Evolutionary conservation across 1,139 yeast genomes (phyloP), one percentile per base, ranked within the genome.

Genomic region (Yamadazyma spencermartinsiae): DNA sequence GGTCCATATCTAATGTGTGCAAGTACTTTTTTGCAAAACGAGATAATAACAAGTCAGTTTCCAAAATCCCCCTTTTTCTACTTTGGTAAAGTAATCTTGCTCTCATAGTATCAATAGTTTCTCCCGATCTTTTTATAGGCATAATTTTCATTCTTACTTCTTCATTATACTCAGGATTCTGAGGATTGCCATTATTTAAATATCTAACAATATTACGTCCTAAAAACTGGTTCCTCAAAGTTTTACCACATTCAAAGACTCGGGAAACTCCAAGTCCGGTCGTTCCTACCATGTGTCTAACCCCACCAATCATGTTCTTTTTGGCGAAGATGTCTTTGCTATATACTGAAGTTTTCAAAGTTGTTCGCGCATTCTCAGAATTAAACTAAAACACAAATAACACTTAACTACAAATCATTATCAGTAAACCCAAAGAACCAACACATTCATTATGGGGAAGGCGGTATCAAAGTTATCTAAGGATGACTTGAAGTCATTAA

Each of bases 51-150:
- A 92, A 68, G 60, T 94, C 98, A 9, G 96, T 83, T 60, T 92
- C 99, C 44, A 92, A 73, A 40, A 92, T 92, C 29, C 99, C 99
- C 59, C 99, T 79, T 63, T 94, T 92, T 46, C 99, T 76, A 35
- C 95, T 83, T 61, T 92, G 98, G 61, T 94, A 92, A 3, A 86
- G 68, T 54, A 92, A 68, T 46, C 99, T 76, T 8, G 97, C 95
- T 50, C 92, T 76, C 64, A 87, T 87, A 37, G 76, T 75, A 33
- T 86, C 89, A 4, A 79, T 61, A n/a, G 80, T 61, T 62, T 92
- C 99, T 42, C 84, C 83, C 4, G 69, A 67, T 50, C 97, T 76
- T 43, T 81, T 77, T 42, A 87, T 71, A 4, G 97, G 97, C 51
- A 79, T 75, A 41, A 90, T 84, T 51, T 79, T 76, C 59, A 82